phyloP scores from a whole-genome alignment of 2,329 filamentous ascomycete species.

The Stachybotrys chartarum region DNA sequence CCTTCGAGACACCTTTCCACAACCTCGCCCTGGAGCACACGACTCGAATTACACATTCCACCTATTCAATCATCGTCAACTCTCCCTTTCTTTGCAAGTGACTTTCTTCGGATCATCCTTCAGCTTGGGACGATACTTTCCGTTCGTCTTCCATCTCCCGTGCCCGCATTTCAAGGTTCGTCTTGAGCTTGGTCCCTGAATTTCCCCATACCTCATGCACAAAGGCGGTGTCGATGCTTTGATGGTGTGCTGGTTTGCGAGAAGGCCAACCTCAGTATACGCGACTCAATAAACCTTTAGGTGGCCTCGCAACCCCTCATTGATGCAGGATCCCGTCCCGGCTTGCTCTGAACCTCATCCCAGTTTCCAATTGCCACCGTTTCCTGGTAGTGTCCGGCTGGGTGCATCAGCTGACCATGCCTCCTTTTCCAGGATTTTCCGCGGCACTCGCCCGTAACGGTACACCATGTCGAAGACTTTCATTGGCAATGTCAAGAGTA shows the following conservation, averaged over 20 bases:
- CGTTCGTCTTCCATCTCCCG: background rate
- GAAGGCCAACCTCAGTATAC: too few relatives aligned
- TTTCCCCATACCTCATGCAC: too few relatives aligned
- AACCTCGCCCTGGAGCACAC: slow-evolving; percentile 19
- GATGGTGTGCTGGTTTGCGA: too few relatives aligned
- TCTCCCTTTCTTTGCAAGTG: slow-evolving; percentile 5
- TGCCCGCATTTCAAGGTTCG: background rate
- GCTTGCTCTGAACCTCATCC: too few relatives aligned
- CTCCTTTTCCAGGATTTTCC: too few relatives aligned
- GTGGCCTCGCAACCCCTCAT: too few relatives aligned
- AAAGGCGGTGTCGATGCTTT: too few relatives aligned
- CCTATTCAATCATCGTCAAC: slow-evolving; percentile 12
- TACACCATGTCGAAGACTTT: slow-evolving; percentile 45
- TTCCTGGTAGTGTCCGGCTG: too few relatives aligned
- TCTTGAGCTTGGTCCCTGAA: too few relatives aligned
- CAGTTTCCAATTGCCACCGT: too few relatives aligned
- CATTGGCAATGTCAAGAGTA: slow-evolving; percentile 79
- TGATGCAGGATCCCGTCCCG: background rate
- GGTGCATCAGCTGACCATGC: background rate
- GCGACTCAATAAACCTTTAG: too few relatives aligned
- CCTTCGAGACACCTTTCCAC: slow-evolving; percentile 27
- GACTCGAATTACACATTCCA: slow-evolving; percentile 5
- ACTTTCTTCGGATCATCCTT: too few relatives aligned
- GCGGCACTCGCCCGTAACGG: slow-evolving; percentile 9
- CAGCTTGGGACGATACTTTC: background rate